Evolutionary conservation across 1,284 basidiomycete genomes (phyloP).

Genomic region (Apiotrichum mycotoxinovorans): DNA sequence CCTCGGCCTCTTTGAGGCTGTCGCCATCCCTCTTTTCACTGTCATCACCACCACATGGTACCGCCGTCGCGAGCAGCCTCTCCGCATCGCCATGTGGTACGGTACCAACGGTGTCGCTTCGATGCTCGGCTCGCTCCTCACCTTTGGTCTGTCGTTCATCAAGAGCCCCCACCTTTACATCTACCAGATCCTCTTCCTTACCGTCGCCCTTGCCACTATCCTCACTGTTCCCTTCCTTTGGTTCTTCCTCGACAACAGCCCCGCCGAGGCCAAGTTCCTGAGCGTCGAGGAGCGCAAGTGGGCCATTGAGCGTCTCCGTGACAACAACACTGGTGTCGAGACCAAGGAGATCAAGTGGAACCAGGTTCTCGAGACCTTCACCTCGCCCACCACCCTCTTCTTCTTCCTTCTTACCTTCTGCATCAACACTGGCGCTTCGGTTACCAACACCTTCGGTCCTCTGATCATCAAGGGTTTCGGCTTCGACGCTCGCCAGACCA

Average conservation of each 20-base stretch:
- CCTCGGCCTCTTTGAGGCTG: conserved; percentile 49
- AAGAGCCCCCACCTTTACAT: conserved; percentile 23
- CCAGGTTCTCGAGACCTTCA: conserved; percentile 39
- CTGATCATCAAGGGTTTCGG: conserved; percentile 42
- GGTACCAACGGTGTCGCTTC: conserved; percentile 20
- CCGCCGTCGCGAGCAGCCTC: conserved; percentile 46
- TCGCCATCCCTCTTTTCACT: conserved; percentile 48
- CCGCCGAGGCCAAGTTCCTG: conserved; percentile 40
- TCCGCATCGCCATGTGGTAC: conserved; percentile 39
- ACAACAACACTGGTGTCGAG: conserved; percentile 43
- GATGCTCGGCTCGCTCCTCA: conserved; percentile 34
- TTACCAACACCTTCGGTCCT: conserved; percentile 42
- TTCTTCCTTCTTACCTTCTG: conserved; percentile 33
- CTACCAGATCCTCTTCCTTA: conserved; percentile 45
- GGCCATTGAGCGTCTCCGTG: conserved; percentile 46
- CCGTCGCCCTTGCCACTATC: conserved; percentile 45
- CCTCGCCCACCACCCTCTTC: conserved; percentile 33
- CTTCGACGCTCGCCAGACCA: conserved; percentile 32
- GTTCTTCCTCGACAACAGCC: conserved; percentile 38
- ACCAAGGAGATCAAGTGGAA: conserved; percentile 37
- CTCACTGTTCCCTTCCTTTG: conserved; percentile 40
- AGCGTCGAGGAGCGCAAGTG: conserved; percentile 30
- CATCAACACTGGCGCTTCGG: conserved; percentile 30
- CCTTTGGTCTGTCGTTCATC: conserved; percentile 29
- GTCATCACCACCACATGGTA: conserved; percentile 50